Evolutionary conservation across 202 grass and related monocot genomes (phyloP).

Genomic region (Carex arenaria): DNA sequence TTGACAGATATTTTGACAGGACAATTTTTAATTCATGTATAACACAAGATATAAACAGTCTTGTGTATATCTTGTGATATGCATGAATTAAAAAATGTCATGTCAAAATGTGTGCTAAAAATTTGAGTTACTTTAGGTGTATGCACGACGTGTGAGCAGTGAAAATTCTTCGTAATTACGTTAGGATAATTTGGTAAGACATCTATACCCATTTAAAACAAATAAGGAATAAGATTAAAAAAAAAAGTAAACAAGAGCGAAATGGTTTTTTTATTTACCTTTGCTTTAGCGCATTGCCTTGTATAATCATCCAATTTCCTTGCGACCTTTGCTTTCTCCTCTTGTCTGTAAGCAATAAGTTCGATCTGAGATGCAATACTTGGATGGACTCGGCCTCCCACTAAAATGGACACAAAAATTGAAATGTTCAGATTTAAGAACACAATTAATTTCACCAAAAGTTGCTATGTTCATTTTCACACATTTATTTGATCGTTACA

Average conservation of each 20-base stretch:
- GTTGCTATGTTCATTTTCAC: background rate
- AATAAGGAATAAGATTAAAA: background rate
- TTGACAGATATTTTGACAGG: too few species aligned
- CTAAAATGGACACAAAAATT: background rate
- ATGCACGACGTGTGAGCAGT: too few species aligned
- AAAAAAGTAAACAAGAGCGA: background rate
- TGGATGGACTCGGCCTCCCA: constrained; percentile 13
- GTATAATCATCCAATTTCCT: constrained; percentile 6
- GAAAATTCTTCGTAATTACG: too few species aligned
- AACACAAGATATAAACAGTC: too few species aligned
- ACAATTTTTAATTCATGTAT: too few species aligned
- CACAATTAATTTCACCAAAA: background rate
- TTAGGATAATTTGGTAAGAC: background rate
- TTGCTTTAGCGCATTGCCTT: constrained; percentile 1
- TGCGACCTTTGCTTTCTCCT: background rate
- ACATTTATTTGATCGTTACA: background rate
- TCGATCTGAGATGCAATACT: background rate
- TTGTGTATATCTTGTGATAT: too few species aligned
- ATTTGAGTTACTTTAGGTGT: too few species aligned
- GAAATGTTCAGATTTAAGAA: background rate
- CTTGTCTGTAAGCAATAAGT: background rate
- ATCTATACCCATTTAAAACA: background rate
- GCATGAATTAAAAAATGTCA: too few species aligned
- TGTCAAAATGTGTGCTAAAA: too few species aligned
- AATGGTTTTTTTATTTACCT: background rate